Evolutionary conservation across 352 stramenopile species (phyloP).

Genomic region (Phytopythium montanum): DNA sequence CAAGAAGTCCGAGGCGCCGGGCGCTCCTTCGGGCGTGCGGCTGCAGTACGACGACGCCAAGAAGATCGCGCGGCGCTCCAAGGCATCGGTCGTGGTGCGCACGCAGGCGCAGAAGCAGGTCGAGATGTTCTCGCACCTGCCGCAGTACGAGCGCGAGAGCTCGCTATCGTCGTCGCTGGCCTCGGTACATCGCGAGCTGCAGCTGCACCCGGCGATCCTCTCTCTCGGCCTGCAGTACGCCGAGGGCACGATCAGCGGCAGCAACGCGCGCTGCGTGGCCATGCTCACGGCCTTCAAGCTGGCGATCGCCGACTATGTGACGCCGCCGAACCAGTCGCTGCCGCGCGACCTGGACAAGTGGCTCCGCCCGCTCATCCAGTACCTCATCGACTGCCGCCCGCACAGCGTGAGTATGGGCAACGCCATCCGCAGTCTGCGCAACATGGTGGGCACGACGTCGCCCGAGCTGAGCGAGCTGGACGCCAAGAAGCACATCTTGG

Average conservation of each 20-base stretch:
- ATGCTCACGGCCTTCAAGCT: slow-evolving; percentile 93
- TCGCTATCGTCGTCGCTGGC: slow-evolving; percentile 56
- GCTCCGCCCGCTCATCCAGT: slow-evolving; percentile 93
- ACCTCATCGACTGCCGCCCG: slow-evolving; percentile 92
- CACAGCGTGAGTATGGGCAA: slow-evolving; percentile 96
- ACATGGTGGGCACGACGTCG: slow-evolving; percentile 84
- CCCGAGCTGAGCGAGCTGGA: slow-evolving; percentile 85
- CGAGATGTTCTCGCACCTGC: slow-evolving; percentile 80
- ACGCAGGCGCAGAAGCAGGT: slow-evolving; percentile 82
- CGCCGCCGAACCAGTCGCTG: slow-evolving; percentile 72
- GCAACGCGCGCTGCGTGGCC: slow-evolving; percentile 90
- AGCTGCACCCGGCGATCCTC: slow-evolving; percentile 89
- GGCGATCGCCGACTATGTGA: slow-evolving; percentile 89
- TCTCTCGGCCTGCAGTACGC: slow-evolving; percentile 92
- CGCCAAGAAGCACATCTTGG: slow-evolving; percentile 78
- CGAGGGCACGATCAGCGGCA: slow-evolving; percentile 83
- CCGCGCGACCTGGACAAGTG: slow-evolving; percentile 84
- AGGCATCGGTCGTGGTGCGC: slow-evolving; percentile 59
- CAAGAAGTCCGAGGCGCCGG: slow-evolving; percentile 35
- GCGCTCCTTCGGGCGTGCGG: slow-evolving; percentile 10
- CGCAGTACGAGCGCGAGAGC: slow-evolving; percentile 79
- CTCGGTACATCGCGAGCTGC: slow-evolving; percentile 64
- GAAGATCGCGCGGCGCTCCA: slow-evolving; percentile 71
- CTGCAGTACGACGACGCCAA: slow-evolving; percentile 82
- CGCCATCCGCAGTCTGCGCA: slow-evolving; percentile 90